Percentiles rank a stretch among this genome's conserved stretches.
Conservation (phyloP, 345 rosid genomes). For the Gynandropsis gynandra region DNA sequence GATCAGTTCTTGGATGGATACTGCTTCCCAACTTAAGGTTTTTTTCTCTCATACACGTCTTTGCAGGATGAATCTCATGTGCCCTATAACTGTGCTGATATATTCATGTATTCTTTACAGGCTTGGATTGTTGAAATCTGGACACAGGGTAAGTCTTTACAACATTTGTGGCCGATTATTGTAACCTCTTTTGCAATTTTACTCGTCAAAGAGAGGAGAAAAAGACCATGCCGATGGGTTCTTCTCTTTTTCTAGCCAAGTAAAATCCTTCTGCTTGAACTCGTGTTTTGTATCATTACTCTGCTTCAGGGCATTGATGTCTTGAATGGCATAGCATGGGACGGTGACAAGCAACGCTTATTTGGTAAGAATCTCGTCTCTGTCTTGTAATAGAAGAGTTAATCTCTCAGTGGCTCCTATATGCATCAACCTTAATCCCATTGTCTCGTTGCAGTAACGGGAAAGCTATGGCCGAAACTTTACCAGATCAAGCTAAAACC, state of each 20-base stretch:
- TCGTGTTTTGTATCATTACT: slow-evolving; percentile 10
- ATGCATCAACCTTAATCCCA: background rate
- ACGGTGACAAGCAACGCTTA: slow-evolving; percentile 45
- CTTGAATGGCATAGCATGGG: slow-evolving; percentile 97
- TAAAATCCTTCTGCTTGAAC: background rate
- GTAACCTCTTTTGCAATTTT: background rate
- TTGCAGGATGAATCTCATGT: background rate
- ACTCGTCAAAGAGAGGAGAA: background rate
- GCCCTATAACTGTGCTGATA: background rate
- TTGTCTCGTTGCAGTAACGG: slow-evolving; percentile 53
- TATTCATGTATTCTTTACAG: slow-evolving; percentile 31
- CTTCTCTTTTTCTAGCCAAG: background rate
- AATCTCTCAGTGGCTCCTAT: background rate
- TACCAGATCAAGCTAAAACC: slow-evolving; percentile 65
- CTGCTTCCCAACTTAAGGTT: slow-evolving; percentile 74
- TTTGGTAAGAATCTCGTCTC: slow-evolving; percentile 18
- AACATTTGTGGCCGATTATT: background rate
- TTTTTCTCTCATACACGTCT: slow-evolving; percentile 8
- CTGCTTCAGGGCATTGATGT: slow-evolving; percentile 63
- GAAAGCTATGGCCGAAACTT: slow-evolving; percentile 82
- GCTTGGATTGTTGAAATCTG: slow-evolving; percentile 49
- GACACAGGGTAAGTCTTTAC: slow-evolving; percentile 43
- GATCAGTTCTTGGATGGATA: slow-evolving; percentile 72
- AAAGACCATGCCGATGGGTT: background rate
- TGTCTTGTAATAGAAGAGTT: background rate